Evolutionary conservation across 202 grass and related monocot genomes (phyloP), one percentile per base, ranked within the genome.

Genomic region (Setaria italica): DNA sequence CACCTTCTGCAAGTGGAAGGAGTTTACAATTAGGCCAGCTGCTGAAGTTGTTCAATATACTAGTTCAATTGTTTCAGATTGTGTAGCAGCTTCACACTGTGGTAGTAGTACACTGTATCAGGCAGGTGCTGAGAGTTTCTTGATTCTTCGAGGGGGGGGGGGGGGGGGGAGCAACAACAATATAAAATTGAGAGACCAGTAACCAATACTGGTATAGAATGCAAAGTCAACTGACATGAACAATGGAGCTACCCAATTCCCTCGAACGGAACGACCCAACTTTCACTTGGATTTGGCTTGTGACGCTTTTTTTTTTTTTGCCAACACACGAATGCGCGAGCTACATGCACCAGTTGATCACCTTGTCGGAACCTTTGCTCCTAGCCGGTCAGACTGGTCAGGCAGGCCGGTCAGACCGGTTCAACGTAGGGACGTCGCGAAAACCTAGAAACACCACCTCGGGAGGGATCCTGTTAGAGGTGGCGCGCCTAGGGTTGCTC

Each of bases 171-270:
- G 25, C 79, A 66, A 81, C 71, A 64, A 25, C 45, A 25, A 13
- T 48, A 71, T 63, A 35, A 57, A 66, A 86, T 25, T 34, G 20
- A 57, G 57, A 39, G 76, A 73, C 65, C 41, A 67, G 32, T 67
- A 67, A n/a, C 60, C 68, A 15, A 29, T 66, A 54, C 72, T 39
- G 12, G 17, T 82, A 72, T 58, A 57, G 25, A 72, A 66, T 62
- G 57, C 33, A 43, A 86, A 86, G 83, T 86, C 85, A 80, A 80
- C 29, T 76, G 55, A 35, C 77, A 76, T 54, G 50, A 64, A 83
- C 42, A 41, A 41, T 45, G 35, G 41, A 15, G 39, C 39, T 57
- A 50, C 20, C 30, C 12, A 82, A 29, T 11, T 33, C 33, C 20
- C 58, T 62, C 21, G 58, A 62, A 62, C 10, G 58, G 25, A 29